Percentiles rank a stretch among this genome's conserved stretches.
phyloP scores from a whole-genome alignment of 2,329 filamentous ascomycete genomes.

The Zelopaecilomyces penicillatus region DNA sequence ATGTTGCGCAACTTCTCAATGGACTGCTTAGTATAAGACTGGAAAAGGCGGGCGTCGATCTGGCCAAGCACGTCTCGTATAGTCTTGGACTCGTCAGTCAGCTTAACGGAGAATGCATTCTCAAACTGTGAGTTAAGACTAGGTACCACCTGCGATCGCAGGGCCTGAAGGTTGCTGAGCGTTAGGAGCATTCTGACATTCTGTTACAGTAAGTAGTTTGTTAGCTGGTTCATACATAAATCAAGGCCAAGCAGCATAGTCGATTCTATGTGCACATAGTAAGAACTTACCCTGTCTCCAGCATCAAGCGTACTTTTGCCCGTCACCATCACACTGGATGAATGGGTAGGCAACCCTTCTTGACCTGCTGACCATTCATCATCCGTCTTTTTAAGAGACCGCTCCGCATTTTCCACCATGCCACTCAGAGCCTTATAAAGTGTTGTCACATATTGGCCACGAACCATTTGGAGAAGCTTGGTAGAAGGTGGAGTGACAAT shows the following conservation, averaged over 20 bases:
- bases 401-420: conserved; percentile 94
- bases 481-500: conserved; percentile 78
- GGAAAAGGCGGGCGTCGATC: conserved; percentile 85
- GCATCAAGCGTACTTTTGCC: conserved; percentile 44
- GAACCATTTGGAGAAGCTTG: conserved; percentile 84
- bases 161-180: conserved; percentile 78
- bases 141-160: conserved; percentile 75
- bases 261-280: not conserved
- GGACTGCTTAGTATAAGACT: conserved; percentile 78
- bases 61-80: conserved; percentile 85
- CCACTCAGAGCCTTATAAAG: conserved; percentile 90
- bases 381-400: conserved; percentile 55
- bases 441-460: conserved; percentile 85
- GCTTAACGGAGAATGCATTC: conserved; percentile 83
- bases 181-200: conserved; percentile 91
- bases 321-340: conserved; percentile 26
- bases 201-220: conserved; percentile 36
- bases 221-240: not conserved
- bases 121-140: conserved; percentile 89
- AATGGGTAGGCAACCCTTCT: conserved; percentile 31
- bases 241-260: not conserved
- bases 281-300: conserved; percentile 43
- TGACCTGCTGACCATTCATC: conserved; percentile 49
- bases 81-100: conserved; percentile 87
- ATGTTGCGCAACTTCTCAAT: conserved; percentile 59